Base-by-base conservation (phyloP, 2,329 filamentous ascomycete species). In the Monosporascus ibericus region DNA sequence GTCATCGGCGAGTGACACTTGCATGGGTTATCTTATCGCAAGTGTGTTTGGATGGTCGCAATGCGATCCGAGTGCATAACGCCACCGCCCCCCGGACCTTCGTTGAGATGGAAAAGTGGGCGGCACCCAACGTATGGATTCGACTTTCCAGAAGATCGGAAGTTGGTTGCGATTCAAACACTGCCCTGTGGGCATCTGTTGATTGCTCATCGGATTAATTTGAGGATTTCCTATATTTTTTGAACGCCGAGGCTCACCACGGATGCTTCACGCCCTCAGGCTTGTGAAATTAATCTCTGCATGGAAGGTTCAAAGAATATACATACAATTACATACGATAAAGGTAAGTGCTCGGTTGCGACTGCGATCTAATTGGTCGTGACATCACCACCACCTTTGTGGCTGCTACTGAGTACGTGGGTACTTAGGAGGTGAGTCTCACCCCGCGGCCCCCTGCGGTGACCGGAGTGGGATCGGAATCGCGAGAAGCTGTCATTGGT, bases 1-100 rank as follows among this genome's bases (percentile, higher is more conserved):
- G 38, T 40, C 38, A 37, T 48, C 27, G 30, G 24, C 22, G 18
- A 48, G 18, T 22, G 44, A 25, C 24, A 18, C n/a, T 3, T 24
- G 25, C 6, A 3, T 18, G 18, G 47, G 30, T 46, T 50, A 50
- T 46, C 48, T 50, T 50, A 50, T 50, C 48, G 48, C 27, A 34
- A 11, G 11, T 5, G 11, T 11, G 30, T 5, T 34, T 34, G 30
- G 30, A 34, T 14, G 30, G 30, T 14, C 30, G 30, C 30, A 34
- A 34, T 34, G 9, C 3, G 30, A 34, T 34, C 30, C 11, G 30
- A 34, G 30, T 34, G 30, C 11, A 34, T 34, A 48, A 48, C 17
- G 17, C 17, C 46, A 48, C 30, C 30, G 9, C n/a, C 27, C 27
- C 8, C 27, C 27, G 27, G 9, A 30, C 3, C 4, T 30, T 34